Conservation (phyloP, 768 basidiomycete species). For the Crepidotus variabilis region DNA sequence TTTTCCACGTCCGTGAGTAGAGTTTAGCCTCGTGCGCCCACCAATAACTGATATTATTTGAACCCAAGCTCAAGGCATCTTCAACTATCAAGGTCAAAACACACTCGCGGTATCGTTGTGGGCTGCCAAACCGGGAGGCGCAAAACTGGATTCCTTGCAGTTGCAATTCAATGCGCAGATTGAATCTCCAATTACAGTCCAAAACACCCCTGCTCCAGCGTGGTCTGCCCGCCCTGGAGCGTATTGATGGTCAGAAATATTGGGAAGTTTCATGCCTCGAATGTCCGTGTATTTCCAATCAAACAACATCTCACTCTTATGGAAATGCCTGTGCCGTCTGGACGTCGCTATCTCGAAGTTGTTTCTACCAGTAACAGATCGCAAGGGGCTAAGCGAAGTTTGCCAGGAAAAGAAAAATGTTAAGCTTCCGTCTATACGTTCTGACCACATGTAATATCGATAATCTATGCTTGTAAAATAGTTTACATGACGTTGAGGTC, state of each 20-base stretch:
- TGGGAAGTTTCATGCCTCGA: no score
- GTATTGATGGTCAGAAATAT: conserved; percentile 19
- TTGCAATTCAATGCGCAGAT: conserved; percentile 34
- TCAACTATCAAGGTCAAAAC: conserved; percentile 44
- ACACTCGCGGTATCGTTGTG: conserved; percentile 47
- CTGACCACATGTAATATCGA: neutral
- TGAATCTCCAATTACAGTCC: conserved; percentile 32
- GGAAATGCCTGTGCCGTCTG: no score
- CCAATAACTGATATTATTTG: conserved; percentile 37
- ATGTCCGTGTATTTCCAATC: no score
- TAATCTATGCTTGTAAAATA: conserved; percentile 15
- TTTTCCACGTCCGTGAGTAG: conserved; percentile 40
- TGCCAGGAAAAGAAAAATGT: neutral
- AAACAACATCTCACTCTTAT: no score
- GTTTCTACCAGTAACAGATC: no score
- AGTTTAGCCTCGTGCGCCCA: neutral
- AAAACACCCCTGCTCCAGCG: conserved; percentile 29
- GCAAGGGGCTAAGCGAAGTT: no score
- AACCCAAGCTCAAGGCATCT: conserved; percentile 41
- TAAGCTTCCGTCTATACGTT: conserved; percentile 1
- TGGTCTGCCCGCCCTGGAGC: conserved; percentile 31
- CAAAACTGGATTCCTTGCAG: conserved; percentile 34
- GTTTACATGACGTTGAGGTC: conserved; percentile 87
- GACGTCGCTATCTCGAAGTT: neutral
- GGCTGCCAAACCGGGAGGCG: conserved; percentile 36